These are phyloP conservation scores for Chernovozyma sophiae-reginae DNA, from an alignment of 1,139 yeast species.

Conservation along the genomic window DNA sequence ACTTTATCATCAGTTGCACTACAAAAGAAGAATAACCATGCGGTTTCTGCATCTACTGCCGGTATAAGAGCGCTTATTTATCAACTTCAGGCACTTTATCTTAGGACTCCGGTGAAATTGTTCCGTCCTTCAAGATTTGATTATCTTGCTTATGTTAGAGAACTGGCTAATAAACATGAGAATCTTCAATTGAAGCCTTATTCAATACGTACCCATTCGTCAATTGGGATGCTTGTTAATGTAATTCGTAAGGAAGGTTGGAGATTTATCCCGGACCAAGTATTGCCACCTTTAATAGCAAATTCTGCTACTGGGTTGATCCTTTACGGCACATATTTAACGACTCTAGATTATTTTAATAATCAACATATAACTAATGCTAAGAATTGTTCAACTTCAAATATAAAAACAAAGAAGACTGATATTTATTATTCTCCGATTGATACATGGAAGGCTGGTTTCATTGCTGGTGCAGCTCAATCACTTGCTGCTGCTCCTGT, in stretches of 20 bases:
- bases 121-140: slow-evolving; percentile 90
- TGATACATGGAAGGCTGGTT: slow-evolving; percentile 78
- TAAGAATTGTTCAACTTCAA: background rate
- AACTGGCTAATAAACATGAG: slow-evolving; percentile 45
- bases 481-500: slow-evolving; percentile 93
- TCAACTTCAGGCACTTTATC: slow-evolving; percentile 72
- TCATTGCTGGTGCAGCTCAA: slow-evolving; percentile 80
- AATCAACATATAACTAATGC: background rate
- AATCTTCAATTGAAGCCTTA: slow-evolving; percentile 56
- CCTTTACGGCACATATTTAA: slow-evolving; percentile 74
- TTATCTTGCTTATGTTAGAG: slow-evolving; percentile 64
- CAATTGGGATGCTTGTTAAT: slow-evolving; percentile 64
- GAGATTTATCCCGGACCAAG: slow-evolving; percentile 79
- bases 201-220: slow-evolving; percentile 68
- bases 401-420: background rate
- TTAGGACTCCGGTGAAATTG: slow-evolving; percentile 79
- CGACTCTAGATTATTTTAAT: slow-evolving; percentile 35
- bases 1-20: slow-evolving; percentile 1
- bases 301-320: slow-evolving; percentile 86
- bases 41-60: slow-evolving; percentile 59
- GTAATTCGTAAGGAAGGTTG: slow-evolving; percentile 81
- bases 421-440: slow-evolving; percentile 21
- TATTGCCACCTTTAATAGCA: slow-evolving; percentile 82
- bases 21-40: slow-evolving; percentile 25
- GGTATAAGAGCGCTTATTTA: slow-evolving; percentile 80